phyloP scores from a whole-genome alignment of 2,329 filamentous ascomycete genomes.

The Ustilaginoidea virens region DNA sequence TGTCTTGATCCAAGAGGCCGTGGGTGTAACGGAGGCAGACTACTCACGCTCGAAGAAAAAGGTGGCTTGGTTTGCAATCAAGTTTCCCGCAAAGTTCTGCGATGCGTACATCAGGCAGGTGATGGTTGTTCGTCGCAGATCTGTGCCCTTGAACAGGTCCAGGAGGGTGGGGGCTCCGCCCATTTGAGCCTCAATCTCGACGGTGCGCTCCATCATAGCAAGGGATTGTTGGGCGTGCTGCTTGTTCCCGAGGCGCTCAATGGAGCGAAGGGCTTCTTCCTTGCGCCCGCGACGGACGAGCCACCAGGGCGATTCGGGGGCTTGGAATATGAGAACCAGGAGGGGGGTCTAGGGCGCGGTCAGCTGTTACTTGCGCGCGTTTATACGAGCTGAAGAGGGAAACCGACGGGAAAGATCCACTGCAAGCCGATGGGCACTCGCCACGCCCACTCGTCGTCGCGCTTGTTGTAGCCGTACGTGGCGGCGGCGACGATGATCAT shows the following conservation, averaged over 20 bases:
- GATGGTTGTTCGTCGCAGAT: slow-evolving; percentile 37
- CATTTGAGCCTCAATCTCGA: slow-evolving; percentile 32
- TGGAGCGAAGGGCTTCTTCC: slow-evolving; percentile 24
- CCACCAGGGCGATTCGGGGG: slow-evolving; percentile 1
- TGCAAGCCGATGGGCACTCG: slow-evolving; percentile 38
- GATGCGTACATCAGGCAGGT: slow-evolving; percentile 41
- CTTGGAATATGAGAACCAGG: slow-evolving; percentile 21
- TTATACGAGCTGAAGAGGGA: background rate
- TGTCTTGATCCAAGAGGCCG: too few relatives aligned
- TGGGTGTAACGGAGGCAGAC: background rate
- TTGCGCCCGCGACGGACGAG: background rate
- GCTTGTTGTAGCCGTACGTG: slow-evolving; percentile 34
- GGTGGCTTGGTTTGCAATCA: slow-evolving; percentile 46
- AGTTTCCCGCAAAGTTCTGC: slow-evolving; percentile 43
- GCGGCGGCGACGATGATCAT: slow-evolving; percentile 41
- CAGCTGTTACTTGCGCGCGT: too few relatives aligned
- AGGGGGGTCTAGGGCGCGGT: slow-evolving; percentile 25
- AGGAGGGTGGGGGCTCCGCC: slow-evolving; percentile 24
- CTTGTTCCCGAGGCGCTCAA: slow-evolving; percentile 28
- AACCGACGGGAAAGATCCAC: slow-evolving; percentile 34
- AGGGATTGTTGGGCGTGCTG: slow-evolving; percentile 21
- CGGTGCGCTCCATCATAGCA: slow-evolving; percentile 40
- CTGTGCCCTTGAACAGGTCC: slow-evolving; percentile 38
- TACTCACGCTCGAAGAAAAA: slow-evolving; percentile 36
- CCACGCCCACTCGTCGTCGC: slow-evolving; percentile 10